These are phyloP conservation scores for Neonectria magnoliae DNA, from an alignment of 2,329 filamentous ascomycete genomes.

Conservation along the genomic window DNA sequence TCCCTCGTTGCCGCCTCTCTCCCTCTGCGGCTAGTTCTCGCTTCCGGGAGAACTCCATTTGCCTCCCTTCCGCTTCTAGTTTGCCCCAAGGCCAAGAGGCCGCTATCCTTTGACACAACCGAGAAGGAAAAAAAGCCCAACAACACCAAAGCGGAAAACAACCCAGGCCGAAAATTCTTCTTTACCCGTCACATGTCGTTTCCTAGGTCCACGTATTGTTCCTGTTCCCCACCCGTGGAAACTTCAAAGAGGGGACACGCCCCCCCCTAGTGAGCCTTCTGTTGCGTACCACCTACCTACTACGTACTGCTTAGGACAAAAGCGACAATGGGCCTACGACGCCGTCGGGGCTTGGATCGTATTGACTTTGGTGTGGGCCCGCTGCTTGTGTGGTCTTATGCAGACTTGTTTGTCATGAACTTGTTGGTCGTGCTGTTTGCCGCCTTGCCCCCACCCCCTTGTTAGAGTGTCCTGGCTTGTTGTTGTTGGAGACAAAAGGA, in stretches of 20 bases:
- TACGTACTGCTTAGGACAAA: neutral
- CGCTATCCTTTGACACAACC: neutral
- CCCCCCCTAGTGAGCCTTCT: neutral
- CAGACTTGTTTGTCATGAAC: slow-evolving; percentile 1
- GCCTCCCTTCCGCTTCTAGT: neutral
- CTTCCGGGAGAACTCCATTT: neutral
- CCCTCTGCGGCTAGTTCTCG: neutral
- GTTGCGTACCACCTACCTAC: neutral
- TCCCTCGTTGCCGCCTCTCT: neutral
- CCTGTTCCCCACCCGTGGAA: slow-evolving; percentile 9
- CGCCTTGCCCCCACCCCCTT: neutral
- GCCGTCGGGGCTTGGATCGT: neutral
- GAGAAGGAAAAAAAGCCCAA: neutral
- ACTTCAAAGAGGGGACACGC: slow-evolving; percentile 2
- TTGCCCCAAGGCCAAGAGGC: neutral
- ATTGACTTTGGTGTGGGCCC: neutral
- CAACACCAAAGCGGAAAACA: neutral
- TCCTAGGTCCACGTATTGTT: slow-evolving; percentile 3
- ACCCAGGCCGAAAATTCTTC: neutral
- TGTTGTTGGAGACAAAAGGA: neutral
- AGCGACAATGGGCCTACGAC: neutral
- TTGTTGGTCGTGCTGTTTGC: neutral
- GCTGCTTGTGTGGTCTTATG: neutral
- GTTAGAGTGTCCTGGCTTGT: neutral
- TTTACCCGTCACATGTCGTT: slow-evolving; percentile 9